These are phyloP conservation scores for Prunus kanzakura DNA, from an alignment of 306 rosid genomes.

Conservation along the genomic window DNA sequence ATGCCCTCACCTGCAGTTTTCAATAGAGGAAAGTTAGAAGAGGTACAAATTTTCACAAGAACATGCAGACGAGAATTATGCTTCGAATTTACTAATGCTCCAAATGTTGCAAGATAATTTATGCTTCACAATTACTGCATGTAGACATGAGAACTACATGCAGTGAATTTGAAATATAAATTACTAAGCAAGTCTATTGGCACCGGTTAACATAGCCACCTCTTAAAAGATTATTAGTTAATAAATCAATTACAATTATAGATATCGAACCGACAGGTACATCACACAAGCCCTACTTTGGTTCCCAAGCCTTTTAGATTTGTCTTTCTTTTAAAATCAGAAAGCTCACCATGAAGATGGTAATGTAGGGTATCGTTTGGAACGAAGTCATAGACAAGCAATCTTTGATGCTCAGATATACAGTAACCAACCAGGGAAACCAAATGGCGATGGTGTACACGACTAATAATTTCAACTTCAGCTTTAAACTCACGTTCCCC, in stretches of 20 bases:
- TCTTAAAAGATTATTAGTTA: not conserved
- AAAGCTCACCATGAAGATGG: constrained; percentile 88
- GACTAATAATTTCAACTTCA: constrained; percentile 93
- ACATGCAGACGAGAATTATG: not conserved
- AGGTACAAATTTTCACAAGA: constrained; percentile 8
- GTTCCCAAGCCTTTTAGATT: not conserved
- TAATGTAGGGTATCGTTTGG: constrained; percentile 80
- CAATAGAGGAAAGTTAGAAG: constrained; percentile 20
- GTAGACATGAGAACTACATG: not conserved
- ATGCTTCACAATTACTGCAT: not conserved
- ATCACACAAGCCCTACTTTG: not conserved
- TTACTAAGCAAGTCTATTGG: not conserved
- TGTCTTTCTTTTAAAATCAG: constrained; percentile 16
- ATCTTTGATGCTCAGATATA: constrained; percentile 79
- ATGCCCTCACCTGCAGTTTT: constrained; percentile 44
- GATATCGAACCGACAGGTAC: not conserved
- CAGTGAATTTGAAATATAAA: constrained; percentile 3
- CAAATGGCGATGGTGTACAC: constrained; percentile 96
- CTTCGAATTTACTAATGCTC: constrained; percentile 4
- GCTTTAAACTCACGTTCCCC: constrained; percentile 99
- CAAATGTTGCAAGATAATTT: not conserved
- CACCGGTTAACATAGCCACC: constrained; percentile 2
- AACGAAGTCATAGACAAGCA: constrained; percentile 87
- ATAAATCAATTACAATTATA: not conserved
- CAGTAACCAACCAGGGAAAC: constrained; percentile 97